phyloP scores from a whole-genome alignment of 73 alveolate species.

The Symbiodinium natans region DNA sequence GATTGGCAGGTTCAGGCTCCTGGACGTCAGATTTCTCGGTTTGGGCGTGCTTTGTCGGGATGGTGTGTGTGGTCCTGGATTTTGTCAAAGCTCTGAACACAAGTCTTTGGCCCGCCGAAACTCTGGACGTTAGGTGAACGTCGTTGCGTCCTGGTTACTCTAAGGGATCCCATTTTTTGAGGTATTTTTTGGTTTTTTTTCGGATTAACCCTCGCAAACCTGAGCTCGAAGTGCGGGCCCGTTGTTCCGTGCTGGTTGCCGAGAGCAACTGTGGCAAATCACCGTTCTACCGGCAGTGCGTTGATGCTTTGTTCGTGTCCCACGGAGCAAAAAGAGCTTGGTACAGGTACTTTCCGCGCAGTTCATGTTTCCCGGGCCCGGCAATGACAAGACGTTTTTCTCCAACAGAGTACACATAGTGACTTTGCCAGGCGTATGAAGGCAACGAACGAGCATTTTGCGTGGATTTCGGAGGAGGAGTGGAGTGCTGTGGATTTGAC shows the following conservation, averaged over 20 bases:
- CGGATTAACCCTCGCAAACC: background rate
- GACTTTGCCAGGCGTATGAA: constrained; percentile 49
- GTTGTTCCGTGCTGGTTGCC: background rate
- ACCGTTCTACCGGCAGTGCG: constrained; percentile 18
- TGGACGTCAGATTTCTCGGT: no score
- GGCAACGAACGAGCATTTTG: background rate
- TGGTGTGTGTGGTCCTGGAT: no score
- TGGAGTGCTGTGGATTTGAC: constrained; percentile 3
- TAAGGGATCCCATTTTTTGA: no score
- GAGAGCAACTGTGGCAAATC: constrained; percentile 50
- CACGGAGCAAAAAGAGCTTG: background rate
- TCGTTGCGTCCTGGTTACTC: no score
- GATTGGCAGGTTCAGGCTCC: no score
- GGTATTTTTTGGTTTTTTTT: no score
- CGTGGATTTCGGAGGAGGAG: constrained; percentile 4
- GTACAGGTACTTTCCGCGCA: background rate
- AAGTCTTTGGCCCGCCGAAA: no score
- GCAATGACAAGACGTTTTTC: constrained; percentile 23
- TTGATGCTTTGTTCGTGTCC: background rate
- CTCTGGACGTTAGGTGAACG: no score
- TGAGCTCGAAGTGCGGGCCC: background rate
- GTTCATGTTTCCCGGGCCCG: background rate
- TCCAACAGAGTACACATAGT: background rate
- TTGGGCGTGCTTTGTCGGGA: no score
- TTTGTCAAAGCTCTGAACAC: no score